Base-by-base conservation (phyloP, 1,284 basidiomycete genomes). In the Tetrapyrgos nigripes region DNA sequence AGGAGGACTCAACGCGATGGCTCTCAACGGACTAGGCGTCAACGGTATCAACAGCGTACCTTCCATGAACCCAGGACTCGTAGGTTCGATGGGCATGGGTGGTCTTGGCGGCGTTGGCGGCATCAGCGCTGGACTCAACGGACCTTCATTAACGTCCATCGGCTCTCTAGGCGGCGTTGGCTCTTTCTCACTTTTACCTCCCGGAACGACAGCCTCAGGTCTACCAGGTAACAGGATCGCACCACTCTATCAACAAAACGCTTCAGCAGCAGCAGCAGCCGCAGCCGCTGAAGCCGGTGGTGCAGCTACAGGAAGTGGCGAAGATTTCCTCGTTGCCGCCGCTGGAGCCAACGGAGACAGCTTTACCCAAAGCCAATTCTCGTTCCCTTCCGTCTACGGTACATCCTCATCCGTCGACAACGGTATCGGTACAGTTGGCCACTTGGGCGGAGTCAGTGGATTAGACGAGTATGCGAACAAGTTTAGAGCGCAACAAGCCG, bases 401-500 rank as follows among this genome's bases (percentile, higher is more conserved):
- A n/a, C 37, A 33, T 8, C 9, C 31, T 33, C 31, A 33, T 8
- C 9, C 8, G 31, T n/a, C n/a, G n/a, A n/a, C n/a, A n/a, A n/a
- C n/a, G n/a, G n/a, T n/a, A n/a, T n/a, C n/a, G n/a, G n/a, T n/a
- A n/a, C n/a, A n/a, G n/a, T n/a, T n/a, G n/a, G n/a, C n/a, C n/a
- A n/a, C n/a, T n/a, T n/a, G n/a, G n/a, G 9, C 8, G 31, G 31
- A 14, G 31, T 33, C 14, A 33, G 14, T 33, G 31, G 31, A 33
- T 33, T 33, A 14, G 37, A 40, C 17, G 37, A 40, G 5, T 75
- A 80, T 61, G 64, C 79, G 29, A 75, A 74, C 3, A 81, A 83
- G 56, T 86, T 83, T 66, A 78, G 83, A 17, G 70, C 75, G 0
- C 80, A 85, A 21, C 58, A 59, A 58, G 71, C 77, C 1, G 83